Evolutionary conservation across 1,139 yeast species (phyloP).

Genomic region (Kurtzmaniella quercitrusa): DNA sequence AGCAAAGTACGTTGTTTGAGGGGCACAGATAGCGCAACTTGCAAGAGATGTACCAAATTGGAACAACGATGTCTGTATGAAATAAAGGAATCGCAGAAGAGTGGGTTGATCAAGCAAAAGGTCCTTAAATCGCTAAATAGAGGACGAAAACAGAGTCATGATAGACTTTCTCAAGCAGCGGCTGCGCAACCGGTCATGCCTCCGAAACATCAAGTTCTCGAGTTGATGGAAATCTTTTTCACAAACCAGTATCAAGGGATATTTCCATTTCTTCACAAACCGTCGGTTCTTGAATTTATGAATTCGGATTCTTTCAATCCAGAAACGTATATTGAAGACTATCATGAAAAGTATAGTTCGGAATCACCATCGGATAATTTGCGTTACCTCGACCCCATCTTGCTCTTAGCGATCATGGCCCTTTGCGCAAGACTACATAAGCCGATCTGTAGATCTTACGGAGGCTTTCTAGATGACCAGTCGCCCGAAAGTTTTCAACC

Average conservation of each 20-base stretch:
- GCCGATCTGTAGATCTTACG: constrained; percentile 23
- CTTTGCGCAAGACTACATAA: constrained; percentile 33
- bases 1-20: not conserved
- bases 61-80: not conserved
- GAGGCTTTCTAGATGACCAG: constrained; percentile 8
- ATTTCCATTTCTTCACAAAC: constrained; percentile 29
- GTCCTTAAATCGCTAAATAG: not conserved
- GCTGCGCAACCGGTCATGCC: constrained; percentile 14
- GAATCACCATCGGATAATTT: not conserved
- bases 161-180: not conserved
- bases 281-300: constrained; percentile 23
- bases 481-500: not conserved
- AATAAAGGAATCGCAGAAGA: not conserved
- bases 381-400: constrained; percentile 26
- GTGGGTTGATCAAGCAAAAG: not conserved
- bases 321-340: constrained; percentile 22
- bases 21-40: not conserved
- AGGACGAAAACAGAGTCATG: not conserved
- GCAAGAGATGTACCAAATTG: not conserved
- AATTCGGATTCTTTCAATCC: constrained; percentile 24
- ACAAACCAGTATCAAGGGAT: constrained; percentile 32
- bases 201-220: constrained; percentile 19
- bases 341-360: constrained; percentile 12
- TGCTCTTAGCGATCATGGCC: constrained; percentile 29
- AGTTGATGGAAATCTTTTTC: constrained; percentile 26